Conservation (phyloP, 495 filamentous ascomycete species). For the Hypoxylon perforatum region DNA sequence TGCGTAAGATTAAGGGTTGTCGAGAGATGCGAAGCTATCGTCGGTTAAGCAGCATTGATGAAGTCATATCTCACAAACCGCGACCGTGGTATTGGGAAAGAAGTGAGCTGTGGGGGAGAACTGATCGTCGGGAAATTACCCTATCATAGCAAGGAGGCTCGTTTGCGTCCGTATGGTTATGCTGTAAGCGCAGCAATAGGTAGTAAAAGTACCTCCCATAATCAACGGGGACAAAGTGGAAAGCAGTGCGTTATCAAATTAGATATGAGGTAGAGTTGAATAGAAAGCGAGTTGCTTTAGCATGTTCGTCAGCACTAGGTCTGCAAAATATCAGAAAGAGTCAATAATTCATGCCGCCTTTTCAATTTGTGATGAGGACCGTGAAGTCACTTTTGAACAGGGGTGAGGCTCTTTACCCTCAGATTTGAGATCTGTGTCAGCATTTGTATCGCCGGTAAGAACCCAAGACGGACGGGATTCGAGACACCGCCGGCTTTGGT, state of each 20-base stretch:
- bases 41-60: conserved; percentile 12
- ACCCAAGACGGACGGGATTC: conserved; percentile 1
- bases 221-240: not conserved
- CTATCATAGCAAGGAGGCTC: conserved; percentile 24
- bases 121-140: conserved; percentile 21
- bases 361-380: conserved; percentile 13
- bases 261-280: conserved; percentile 3
- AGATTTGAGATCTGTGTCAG: conserved; percentile 9
- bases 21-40: not conserved
- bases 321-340: conserved; percentile 13
- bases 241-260: conserved; percentile 4
- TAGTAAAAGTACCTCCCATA: no score
- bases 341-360: conserved; percentile 1
- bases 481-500: conserved; percentile 13
- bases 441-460: conserved; percentile 18
- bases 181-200: not conserved
- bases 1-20: conserved; percentile 10
- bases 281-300: conserved; percentile 7
- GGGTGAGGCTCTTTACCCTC: conserved; percentile 8
- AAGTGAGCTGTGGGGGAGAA: conserved; percentile 36
- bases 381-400: conserved; percentile 17
- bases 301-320: conserved; percentile 21
- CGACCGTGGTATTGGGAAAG: conserved; percentile 41
- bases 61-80: conserved; percentile 26
- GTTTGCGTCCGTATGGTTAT: not conserved